Evolutionary conservation across 352 stramenopile species (phyloP).

Genomic region (Phytophthora litchii): DNA sequence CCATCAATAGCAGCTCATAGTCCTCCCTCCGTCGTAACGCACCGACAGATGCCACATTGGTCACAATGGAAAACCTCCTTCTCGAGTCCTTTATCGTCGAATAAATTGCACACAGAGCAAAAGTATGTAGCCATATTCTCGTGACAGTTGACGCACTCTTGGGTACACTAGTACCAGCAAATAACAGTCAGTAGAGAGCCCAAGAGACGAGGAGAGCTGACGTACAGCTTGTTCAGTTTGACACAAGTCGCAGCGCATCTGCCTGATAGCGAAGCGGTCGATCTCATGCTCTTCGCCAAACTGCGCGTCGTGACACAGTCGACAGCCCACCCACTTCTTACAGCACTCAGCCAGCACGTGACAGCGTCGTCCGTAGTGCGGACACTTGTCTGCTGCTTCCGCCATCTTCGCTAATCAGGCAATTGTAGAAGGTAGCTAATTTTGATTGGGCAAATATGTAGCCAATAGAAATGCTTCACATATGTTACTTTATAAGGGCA

Average conservation of each 20-base stretch:
- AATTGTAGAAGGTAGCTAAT: no score
- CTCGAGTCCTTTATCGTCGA: conserved; percentile 61
- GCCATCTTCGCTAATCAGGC: conserved; percentile 1
- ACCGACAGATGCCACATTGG: conserved; percentile 80
- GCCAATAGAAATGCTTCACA: no score
- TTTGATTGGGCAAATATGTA: no score
- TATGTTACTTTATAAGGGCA: no score
- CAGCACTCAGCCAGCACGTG: conserved; percentile 79
- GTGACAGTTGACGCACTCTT: conserved; percentile 52
- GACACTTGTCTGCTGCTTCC: conserved; percentile 33
- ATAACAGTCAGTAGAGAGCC: neutral
- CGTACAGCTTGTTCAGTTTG: conserved; percentile 64
- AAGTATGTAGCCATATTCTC: conserved; percentile 67
- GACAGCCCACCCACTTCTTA: conserved; percentile 71
- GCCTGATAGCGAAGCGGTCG: conserved; percentile 74
- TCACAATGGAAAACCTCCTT: conserved; percentile 82
- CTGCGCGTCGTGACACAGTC: conserved; percentile 71
- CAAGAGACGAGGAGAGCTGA: neutral
- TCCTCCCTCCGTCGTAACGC: conserved; percentile 4
- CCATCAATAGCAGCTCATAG: neutral
- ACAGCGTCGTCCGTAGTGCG: conserved; percentile 69
- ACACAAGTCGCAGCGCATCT: conserved; percentile 73
- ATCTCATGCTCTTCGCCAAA: conserved; percentile 65
- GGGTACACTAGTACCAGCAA: conserved; percentile 44
- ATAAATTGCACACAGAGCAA: conserved; percentile 74